These are phyloP conservation scores for Diacronema lutheri DNA, from an alignment of 78 protist species.

Conservation along the genomic window DNA sequence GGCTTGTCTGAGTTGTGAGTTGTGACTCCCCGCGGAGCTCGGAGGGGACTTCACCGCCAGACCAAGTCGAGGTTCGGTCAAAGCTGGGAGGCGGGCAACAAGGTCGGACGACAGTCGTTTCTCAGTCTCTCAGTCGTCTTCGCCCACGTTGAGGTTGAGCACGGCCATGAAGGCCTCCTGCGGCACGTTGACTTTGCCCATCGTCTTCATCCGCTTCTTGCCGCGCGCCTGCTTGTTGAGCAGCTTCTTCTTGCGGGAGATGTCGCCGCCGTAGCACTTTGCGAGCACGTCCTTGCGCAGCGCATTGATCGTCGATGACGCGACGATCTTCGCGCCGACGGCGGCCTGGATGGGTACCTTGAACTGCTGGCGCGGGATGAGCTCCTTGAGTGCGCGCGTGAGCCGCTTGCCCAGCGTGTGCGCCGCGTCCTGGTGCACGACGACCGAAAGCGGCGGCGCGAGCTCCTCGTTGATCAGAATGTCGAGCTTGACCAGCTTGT, in stretches of 20 bases:
- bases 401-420: not conserved
- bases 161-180: conserved; percentile 62
- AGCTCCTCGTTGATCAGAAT: conserved; percentile 35
- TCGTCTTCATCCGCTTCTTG: conserved; percentile 55
- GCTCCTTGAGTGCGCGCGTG: conserved; percentile 31
- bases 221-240: conserved; percentile 51
- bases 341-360: conserved; percentile 40
- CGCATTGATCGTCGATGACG: conserved; percentile 17
- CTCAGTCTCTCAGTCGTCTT: not conserved
- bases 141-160: conserved; percentile 20
- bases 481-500: conserved; percentile 12
- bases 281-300: conserved; percentile 52
- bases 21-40: too few species aligned
- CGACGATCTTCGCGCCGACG: conserved; percentile 38
- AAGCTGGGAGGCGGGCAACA: too few species aligned
- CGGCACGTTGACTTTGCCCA: conserved; percentile 54
- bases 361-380: conserved; percentile 54
- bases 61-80: too few species aligned
- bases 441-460: conserved; percentile 36
- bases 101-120: too few species aligned
- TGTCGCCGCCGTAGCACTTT: conserved; percentile 57
- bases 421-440: conserved; percentile 38
- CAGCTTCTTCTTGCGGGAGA: conserved; percentile 51
- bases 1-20: too few species aligned
- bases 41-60: too few species aligned